These are phyloP conservation scores for Fomitopsis schrenkii DNA, from an alignment of 1,284 basidiomycete species.

Conservation along the genomic window DNA sequence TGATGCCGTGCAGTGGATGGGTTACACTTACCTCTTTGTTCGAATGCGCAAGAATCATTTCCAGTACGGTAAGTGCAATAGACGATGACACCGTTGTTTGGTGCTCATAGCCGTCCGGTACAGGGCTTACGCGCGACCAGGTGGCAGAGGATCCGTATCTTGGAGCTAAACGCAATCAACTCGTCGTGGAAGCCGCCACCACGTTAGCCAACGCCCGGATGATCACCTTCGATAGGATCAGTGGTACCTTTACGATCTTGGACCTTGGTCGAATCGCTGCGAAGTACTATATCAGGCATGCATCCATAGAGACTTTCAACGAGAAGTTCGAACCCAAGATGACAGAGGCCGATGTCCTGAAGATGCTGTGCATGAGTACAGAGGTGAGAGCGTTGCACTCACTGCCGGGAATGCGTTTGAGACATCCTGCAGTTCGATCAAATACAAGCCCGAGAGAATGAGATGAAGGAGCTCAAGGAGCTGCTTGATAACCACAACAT, in stretches of 20 bases:
- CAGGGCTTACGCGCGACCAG: constrained; percentile 79
- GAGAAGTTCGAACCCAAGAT: constrained; percentile 77
- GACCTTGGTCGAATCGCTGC: constrained; percentile 95
- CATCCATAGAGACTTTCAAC: constrained; percentile 91
- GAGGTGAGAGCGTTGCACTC: constrained; percentile 52
- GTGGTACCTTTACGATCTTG: constrained; percentile 69
- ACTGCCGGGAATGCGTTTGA: neutral
- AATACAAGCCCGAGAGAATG: constrained; percentile 90
- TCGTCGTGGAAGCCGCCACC: constrained; percentile 71
- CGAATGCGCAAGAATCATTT: constrained; percentile 94
- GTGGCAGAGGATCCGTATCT: constrained; percentile 77
- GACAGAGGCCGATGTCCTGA: constrained; percentile 92
- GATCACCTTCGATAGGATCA: constrained; percentile 72
- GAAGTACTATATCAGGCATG: constrained; percentile 90
- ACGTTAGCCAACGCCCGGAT: constrained; percentile 77
- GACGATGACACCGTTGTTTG: neutral
- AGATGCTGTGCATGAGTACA: constrained; percentile 85
- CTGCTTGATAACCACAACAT: constrained; percentile 47
- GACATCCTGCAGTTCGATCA: constrained; percentile 74
- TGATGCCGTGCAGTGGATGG: constrained; percentile 94
- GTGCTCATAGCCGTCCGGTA: neutral
- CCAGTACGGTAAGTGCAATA: constrained; percentile 64
- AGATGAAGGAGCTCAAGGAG: constrained; percentile 78
- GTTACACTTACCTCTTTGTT: constrained; percentile 97
- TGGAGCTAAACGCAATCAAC: constrained; percentile 67